Evolutionary conservation across 352 stramenopile genomes (phyloP), one percentile per base, ranked within the genome.

Genomic region (Blastocystis sp.): DNA sequence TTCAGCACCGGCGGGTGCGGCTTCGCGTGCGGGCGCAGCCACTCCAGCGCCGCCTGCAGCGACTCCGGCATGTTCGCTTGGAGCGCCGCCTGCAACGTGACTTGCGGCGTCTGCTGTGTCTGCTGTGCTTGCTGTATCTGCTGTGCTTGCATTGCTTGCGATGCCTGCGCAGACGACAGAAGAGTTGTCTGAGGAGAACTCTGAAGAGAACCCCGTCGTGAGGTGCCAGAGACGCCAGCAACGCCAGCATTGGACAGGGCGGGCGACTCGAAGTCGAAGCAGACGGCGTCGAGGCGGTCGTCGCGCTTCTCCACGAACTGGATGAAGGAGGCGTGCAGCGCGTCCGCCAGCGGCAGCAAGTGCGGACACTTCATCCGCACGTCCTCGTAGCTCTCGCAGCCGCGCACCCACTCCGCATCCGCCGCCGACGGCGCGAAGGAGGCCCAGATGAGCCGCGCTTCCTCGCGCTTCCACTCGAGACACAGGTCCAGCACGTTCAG

Each of bases 401-500:
- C 38, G 41, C 45, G n/a, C 21, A 21, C 2, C 11, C 34, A n/a
- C 23, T 69, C 74, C 19, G 21, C 7, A 41, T 84, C 74, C 21
- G 28, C 23, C 10, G 34, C 34, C 0, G 52, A 38, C 14, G 69
- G 21, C 14, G 40, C 41, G n/a, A 56, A 28, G 52, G 41, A 52
- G 56, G 10, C 28, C 21, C 74, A 59, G 41, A 84, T 64, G 4
- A 14, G 23, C 2, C 48, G n/a, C 28, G 60, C 40, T 48, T 84
- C 74, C 40, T 67, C 40, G 9, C 60, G 34, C 2, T 59, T 38
- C 74, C 74, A 84, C 74, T 84, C 74, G 19, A 84, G 17, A 70
- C 52, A 84, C 21, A 84, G 53, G n/a, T 84, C 74, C 2, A 84
- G 28, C 23, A 84, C 56, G 41, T 67, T 84, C 23, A 84, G 45